Base-by-base conservation (phyloP, 164 flowering plant species). In the Protea cynaroides region DNA sequence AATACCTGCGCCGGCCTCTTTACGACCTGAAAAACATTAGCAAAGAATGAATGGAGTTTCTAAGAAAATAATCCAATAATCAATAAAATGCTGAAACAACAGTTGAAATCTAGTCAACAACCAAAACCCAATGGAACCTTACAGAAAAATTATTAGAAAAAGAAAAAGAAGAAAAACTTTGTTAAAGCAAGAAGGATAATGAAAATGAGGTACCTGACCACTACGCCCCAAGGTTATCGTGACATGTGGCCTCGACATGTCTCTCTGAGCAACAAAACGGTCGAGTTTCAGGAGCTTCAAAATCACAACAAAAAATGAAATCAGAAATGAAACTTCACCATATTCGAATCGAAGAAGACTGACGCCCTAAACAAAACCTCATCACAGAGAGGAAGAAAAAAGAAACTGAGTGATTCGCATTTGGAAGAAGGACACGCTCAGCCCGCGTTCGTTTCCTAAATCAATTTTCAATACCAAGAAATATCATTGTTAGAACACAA, bases 171-270 rank as follows among this genome's bases (percentile, higher is more conserved):
- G 63, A 19, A 25, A 1, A 43, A 62, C n/a, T 34, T 29, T 53
- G n/a, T n/a, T n/a, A n/a, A n/a, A 37, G 62, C 4, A 53, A 52
- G 25, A 29, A 36, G 44, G 1, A 63, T 23, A 8, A 5, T 62
- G 25, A 54, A 22, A 59, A 49, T 15, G 38, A 64, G 21, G 18
- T 75, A 89, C 96, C 88, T 81, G 93, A 62, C 91, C 88, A 43
- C 73, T 70, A 52, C 84, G 75, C 14, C 96, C 93, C 21, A 89
- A 76, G 72, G 91, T 87, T 38, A 89, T 84, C 15, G 93, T 87
- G 57, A 87, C 80, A 62, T 78, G 81, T 59, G 80, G 74, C 74
- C 80, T 71, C 37, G 89, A 83, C 79, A 78, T 68, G 58, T 79
- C 78, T 38, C 81, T 64, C 87, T 29, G 34, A 80, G 63, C 53